phyloP scores from a whole-genome alignment of 805 yeast genomes.

The Danielia reshetovae region DNA sequence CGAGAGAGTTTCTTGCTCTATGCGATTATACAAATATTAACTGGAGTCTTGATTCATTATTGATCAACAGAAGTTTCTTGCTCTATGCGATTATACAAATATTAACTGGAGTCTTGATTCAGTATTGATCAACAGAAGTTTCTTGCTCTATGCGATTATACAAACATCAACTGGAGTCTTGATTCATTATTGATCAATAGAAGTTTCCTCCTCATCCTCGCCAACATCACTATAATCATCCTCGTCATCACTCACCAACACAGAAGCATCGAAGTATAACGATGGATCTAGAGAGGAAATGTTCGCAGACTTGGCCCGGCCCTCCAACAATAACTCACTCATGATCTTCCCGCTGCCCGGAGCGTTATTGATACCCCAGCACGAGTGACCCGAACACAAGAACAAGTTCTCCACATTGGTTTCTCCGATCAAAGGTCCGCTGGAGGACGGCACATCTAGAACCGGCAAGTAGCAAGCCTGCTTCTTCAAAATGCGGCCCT shows the following conservation, averaged over 20 bases:
- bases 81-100: no score
- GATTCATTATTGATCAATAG: no score
- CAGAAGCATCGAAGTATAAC: conserved; percentile 75
- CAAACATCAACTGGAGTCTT: no score
- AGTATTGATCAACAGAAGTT: no score
- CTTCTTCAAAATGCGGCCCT: conserved; percentile 71
- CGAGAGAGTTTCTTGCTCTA: no score
- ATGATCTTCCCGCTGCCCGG: conserved; percentile 94
- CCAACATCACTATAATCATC: conserved; percentile 5
- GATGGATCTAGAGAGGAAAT: conserved; percentile 82
- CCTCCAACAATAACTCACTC: conserved; percentile 84
- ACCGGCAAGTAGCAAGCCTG: conserved; percentile 98
- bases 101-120: no score
- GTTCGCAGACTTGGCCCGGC: conserved; percentile 72
- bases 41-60: no score
- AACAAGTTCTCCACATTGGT: conserved; percentile 78
- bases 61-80: no score
- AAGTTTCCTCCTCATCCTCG: not conserved
- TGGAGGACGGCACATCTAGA: conserved; percentile 83
- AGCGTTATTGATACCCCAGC: conserved; percentile 99
- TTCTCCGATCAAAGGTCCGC: conserved; percentile 93
- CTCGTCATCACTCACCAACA: conserved; percentile 29
- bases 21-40: no score
- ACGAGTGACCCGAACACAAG: conserved; percentile 90
- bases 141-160: no score